These are phyloP conservation scores for Lichenothelia convexa DNA, from an alignment of 495 filamentous ascomycete species.

Conservation along the genomic window DNA sequence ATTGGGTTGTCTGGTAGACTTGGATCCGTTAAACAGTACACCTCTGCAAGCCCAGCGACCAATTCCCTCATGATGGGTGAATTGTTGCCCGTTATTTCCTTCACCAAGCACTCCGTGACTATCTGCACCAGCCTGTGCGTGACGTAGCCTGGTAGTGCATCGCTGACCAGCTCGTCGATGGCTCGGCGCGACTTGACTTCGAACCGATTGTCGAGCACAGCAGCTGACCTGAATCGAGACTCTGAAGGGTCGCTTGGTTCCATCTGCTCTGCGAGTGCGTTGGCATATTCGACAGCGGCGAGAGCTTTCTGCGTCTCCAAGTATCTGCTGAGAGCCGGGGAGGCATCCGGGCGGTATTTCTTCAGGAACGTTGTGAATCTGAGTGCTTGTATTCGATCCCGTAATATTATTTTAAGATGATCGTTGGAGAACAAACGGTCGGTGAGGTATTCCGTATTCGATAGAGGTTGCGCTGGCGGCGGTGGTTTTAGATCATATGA, in stretches of 20 bases:
- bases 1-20: conserved; percentile 20
- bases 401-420: conserved; percentile 19
- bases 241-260: conserved; percentile 3
- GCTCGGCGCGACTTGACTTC: conserved; percentile 10
- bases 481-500: conserved; percentile 21
- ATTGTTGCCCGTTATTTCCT: conserved; percentile 20
- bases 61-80: conserved; percentile 20
- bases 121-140: conserved; percentile 16
- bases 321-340: conserved; percentile 14
- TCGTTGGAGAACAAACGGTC: conserved; percentile 18
- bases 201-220: conserved; percentile 14
- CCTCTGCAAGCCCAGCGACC: conserved; percentile 20
- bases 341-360: conserved; percentile 15
- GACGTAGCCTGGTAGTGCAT: conserved; percentile 18
- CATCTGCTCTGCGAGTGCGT: conserved; percentile 14
- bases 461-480: conserved; percentile 13
- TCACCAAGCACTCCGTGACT: conserved; percentile 21
- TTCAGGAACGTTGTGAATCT: conserved; percentile 17
- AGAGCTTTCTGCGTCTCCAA: conserved; percentile 19
- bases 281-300: conserved; percentile 20
- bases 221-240: conserved; percentile 5
- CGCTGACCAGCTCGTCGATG: conserved; percentile 18
- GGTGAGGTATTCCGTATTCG: conserved; percentile 16
- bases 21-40: conserved; percentile 21
- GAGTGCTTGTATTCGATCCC: conserved; percentile 9